phyloP scores from a whole-genome alignment of 192 early-diverging fungal genomes.

The Dissophora globulifera region DNA sequence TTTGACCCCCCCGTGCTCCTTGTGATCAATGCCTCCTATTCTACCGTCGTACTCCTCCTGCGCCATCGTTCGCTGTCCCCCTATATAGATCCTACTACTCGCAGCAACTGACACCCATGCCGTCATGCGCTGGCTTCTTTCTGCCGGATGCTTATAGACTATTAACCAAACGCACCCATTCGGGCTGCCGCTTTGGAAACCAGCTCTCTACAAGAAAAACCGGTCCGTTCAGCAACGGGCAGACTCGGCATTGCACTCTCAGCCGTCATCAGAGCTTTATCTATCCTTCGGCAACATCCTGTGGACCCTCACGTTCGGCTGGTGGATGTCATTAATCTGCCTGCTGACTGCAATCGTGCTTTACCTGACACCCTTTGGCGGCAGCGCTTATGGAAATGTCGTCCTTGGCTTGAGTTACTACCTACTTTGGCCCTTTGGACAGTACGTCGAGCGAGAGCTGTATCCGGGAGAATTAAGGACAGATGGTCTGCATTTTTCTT shows the following conservation, averaged over 20 bases:
- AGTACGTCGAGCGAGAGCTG: constrained; percentile 80
- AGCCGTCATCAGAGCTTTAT: constrained; percentile 73
- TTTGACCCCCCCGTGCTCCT: no score
- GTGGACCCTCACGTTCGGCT: constrained; percentile 90
- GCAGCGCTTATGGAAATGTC: constrained; percentile 70
- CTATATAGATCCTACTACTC: background rate
- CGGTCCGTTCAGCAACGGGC: constrained; percentile 85
- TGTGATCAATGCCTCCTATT: no score
- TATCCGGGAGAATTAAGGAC: constrained; percentile 24
- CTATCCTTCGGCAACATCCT: constrained; percentile 87
- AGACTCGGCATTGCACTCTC: constrained; percentile 83
- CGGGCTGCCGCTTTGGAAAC: constrained; percentile 96
- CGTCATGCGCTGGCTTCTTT: background rate
- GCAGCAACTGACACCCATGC: background rate
- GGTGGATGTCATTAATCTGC: constrained; percentile 84
- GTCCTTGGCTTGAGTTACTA: constrained; percentile 83
- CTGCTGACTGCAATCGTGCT: constrained; percentile 70
- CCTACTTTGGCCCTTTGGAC: constrained; percentile 97
- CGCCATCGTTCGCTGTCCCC: background rate
- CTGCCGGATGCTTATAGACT: constrained; percentile 64
- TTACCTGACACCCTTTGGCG: constrained; percentile 63
- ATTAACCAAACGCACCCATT: constrained; percentile 91
- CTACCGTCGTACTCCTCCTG: background rate
- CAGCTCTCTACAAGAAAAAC: constrained; percentile 95
- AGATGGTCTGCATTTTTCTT: constrained; percentile 7